Conservation (phyloP, 345 rosid species). For the Sisymbrium irio region DNA sequence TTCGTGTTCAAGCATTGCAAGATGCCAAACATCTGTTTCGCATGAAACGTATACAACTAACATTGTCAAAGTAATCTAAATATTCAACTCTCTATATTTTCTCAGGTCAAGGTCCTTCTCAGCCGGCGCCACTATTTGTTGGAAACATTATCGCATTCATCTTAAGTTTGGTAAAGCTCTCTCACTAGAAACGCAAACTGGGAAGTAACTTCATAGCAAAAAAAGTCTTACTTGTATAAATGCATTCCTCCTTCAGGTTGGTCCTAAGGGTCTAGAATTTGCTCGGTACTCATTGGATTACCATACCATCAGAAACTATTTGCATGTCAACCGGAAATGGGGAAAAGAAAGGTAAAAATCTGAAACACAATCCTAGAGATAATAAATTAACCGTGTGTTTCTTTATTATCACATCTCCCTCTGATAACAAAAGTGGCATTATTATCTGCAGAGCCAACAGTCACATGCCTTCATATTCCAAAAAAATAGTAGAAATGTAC, state of each 20-base stretch:
- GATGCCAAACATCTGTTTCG: not conserved
- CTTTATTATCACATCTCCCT: not conserved
- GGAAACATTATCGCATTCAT: slow-evolving; percentile 79
- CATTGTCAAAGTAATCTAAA: not conserved
- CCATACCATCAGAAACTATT: slow-evolving; percentile 91
- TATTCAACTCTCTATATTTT: not conserved
- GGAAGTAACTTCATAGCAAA: slow-evolving; percentile 7
- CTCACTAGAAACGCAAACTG: slow-evolving; percentile 4
- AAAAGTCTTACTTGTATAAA: not conserved
- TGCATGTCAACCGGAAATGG: slow-evolving; percentile 75
- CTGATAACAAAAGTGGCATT: not conserved
- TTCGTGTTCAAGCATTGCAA: not conserved
- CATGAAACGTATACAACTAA: not conserved
- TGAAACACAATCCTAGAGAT: not conserved
- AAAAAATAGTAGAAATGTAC: slow-evolving; percentile 74
- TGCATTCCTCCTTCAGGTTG: slow-evolving; percentile 51
- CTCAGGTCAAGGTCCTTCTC: slow-evolving; percentile 84
- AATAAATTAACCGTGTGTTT: not conserved
- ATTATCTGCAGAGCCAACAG: slow-evolving; percentile 57
- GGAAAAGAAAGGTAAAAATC: slow-evolving; percentile 70
- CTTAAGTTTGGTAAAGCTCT: slow-evolving; percentile 63
- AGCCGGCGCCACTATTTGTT: slow-evolving; percentile 79
- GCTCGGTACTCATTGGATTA: slow-evolving; percentile 95
- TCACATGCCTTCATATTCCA: slow-evolving; percentile 84
- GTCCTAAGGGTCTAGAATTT: slow-evolving; percentile 95